Percentiles rank a stretch among this genome's conserved stretches.
These are phyloP conservation scores for Pueraria montana DNA, from an alignment of 306 rosid genomes.

Conservation along the genomic window DNA sequence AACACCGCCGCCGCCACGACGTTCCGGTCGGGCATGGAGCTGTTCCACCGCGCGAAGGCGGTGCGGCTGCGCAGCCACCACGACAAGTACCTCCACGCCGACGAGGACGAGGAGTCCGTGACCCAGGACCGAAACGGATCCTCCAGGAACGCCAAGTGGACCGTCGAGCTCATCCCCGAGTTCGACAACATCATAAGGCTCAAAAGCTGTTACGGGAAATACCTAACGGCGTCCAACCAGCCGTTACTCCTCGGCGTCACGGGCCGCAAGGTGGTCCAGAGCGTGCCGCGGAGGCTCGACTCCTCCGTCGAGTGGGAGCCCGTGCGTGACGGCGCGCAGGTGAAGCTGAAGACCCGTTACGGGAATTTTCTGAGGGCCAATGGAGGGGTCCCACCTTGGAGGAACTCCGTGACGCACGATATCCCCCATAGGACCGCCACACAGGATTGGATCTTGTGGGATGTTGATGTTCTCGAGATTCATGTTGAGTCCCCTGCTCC, in stretches of 20 bases:
- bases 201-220: conserved; percentile 78
- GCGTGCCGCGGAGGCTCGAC: conserved; percentile 66
- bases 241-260: conserved; percentile 84
- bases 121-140: conserved; percentile 77
- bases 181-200: conserved; percentile 69
- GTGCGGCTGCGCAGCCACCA: conserved; percentile 84
- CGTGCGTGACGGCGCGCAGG: conserved; percentile 61
- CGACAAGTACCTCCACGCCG: conserved; percentile 82
- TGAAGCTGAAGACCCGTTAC: conserved; percentile 73
- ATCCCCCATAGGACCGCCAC: conserved; percentile 76
- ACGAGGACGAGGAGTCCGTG: conserved; percentile 81
- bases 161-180: conserved; percentile 62
- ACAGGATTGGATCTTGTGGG: conserved; percentile 92
- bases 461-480: conserved; percentile 77
- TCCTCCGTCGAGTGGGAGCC: conserved; percentile 95
- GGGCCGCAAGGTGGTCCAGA: conserved; percentile 78
- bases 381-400: conserved; percentile 90
- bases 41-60: conserved; percentile 76
- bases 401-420: conserved; percentile 90
- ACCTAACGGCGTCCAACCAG: conserved; percentile 77
- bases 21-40: conserved; percentile 58
- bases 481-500: conserved; percentile 55
- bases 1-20: neutral
- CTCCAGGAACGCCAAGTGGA: conserved; percentile 68
- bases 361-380: conserved; percentile 86